Conservation (phyloP, 2,329 filamentous ascomycete species). For the Ophiostoma perfectum region DNA sequence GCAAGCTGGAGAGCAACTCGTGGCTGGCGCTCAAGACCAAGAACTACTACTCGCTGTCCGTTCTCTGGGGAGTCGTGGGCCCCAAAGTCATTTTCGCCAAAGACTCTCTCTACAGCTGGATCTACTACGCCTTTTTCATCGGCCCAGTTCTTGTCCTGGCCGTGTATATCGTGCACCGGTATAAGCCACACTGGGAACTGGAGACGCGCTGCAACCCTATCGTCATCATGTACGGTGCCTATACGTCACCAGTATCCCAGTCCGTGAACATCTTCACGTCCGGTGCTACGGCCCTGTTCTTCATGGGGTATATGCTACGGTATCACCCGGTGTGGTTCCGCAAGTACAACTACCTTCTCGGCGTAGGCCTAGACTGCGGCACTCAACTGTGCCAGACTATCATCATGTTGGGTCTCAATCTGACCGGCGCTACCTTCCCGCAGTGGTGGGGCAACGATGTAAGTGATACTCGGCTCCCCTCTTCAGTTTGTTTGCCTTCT, state of each 20-base stretch:
- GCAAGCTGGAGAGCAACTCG: slow-evolving; percentile 26
- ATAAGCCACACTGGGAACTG: slow-evolving; percentile 31
- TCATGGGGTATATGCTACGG: slow-evolving; percentile 32
- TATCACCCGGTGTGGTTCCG: slow-evolving; percentile 37
- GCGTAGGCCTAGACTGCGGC: slow-evolving; percentile 37
- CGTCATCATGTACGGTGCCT: slow-evolving; percentile 30
- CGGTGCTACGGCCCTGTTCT: slow-evolving; percentile 29
- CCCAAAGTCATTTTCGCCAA: slow-evolving; percentile 31
- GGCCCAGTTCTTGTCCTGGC: slow-evolving; percentile 30
- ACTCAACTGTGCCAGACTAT: slow-evolving; percentile 31
- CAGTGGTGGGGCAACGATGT: slow-evolving; percentile 33
- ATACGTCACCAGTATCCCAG: slow-evolving; percentile 30
- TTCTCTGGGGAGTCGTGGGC: slow-evolving; percentile 36
- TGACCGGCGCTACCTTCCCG: slow-evolving; percentile 29
- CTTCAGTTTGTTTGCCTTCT: background rate
- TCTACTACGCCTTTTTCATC: slow-evolving; percentile 32
- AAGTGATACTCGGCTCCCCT: background rate
- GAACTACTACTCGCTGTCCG: slow-evolving; percentile 33
- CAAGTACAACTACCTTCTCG: slow-evolving; percentile 41
- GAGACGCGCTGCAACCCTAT: slow-evolving; percentile 31
- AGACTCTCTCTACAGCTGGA: slow-evolving; percentile 30
- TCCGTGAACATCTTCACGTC: slow-evolving; percentile 32
- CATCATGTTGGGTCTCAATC: slow-evolving; percentile 32
- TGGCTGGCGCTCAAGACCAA: slow-evolving; percentile 33
- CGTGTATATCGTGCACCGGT: slow-evolving; percentile 29